These are phyloP conservation scores for Bonia amplexicaulis DNA, from an alignment of 176 grass and related monocot species.

Conservation along the genomic window DNA sequence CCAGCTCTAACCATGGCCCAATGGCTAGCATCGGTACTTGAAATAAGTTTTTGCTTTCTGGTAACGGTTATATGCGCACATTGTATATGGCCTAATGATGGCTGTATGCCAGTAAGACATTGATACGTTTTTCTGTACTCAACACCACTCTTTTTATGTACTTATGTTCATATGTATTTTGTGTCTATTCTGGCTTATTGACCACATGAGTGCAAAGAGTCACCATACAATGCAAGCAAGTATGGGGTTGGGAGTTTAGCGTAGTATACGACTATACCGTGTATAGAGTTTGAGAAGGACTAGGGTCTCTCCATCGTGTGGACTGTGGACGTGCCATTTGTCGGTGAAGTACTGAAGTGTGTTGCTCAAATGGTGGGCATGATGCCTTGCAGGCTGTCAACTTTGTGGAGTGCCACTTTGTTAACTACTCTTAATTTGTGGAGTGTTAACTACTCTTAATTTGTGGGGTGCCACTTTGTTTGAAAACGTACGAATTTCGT, in stretches of 20 bases:
- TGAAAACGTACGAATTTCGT: background rate
- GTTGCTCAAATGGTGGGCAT: background rate
- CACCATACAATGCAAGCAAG: background rate
- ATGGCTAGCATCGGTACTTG: too few species aligned
- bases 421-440: background rate
- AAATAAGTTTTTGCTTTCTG: too few species aligned
- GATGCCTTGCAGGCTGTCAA: background rate
- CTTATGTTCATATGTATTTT: too few species aligned
- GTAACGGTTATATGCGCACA: too few species aligned
- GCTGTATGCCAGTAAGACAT: background rate
- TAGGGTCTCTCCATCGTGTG: background rate
- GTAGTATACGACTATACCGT: background rate
- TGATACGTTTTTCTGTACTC: background rate
- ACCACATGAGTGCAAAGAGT: too few species aligned
- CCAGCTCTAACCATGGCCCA: too few species aligned
- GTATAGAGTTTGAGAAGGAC: background rate
- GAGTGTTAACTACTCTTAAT: background rate
- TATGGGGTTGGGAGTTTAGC: background rate
- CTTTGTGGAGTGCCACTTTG: too few species aligned
- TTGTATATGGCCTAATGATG: too few species aligned
- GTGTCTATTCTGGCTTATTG: too few species aligned
- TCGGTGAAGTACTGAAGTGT: background rate
- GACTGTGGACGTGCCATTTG: background rate
- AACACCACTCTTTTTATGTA: too few species aligned
- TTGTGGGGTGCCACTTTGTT: background rate